Evolutionary conservation across 2,329 filamentous ascomycete species (phyloP), one percentile per base, ranked within the genome.

Genomic region (Aspergillus sp.): DNA sequence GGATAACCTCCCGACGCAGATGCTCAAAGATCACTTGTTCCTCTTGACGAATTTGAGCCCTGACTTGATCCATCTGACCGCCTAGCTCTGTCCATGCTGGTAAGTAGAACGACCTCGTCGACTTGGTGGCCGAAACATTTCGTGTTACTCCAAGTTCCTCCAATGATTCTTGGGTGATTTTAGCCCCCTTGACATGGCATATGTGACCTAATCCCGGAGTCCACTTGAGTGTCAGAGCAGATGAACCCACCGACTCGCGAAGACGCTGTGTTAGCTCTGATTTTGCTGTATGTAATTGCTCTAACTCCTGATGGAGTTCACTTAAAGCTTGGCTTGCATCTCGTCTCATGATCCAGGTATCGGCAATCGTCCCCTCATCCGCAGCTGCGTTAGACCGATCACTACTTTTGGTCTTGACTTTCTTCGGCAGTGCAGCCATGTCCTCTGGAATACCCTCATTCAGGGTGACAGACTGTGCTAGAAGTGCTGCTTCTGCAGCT

Each of bases 181-280:
- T 93, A 48, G 72, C 71, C 36, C 92, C 92, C 75, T 89, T 95
- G 68, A 98, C 85, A 73, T 98, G 93, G 68, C 90, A 93, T 70
- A 96, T 90, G 73, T 99, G 91, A 8, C 95, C 94, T 2, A 96
- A 83, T 13, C 88, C 89, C 0, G 94, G 90, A 1, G 89, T 92
- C 90, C 92, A 98, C 68, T 89, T 90, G 19, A 99, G 83, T 0
- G 87, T 90, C 47, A 98, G 83, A 60, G 84, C 88, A 5, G 86
- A 76, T 10, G 87, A 86, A 59, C 77, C 70, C 61, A 94, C 82
- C 5, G 85, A 81, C 11, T 83, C 74, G 56, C 88, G 86, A 21
- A 98, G 81, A 4, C 77, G 77, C 17, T 84, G 79, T 8, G 84
- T 84, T 3, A 98, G 81, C 1, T 75, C 63, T 1, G 72, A 67